Conservation (phyloP, 176 grass and related monocot species). For the Lolium rigidum region DNA sequence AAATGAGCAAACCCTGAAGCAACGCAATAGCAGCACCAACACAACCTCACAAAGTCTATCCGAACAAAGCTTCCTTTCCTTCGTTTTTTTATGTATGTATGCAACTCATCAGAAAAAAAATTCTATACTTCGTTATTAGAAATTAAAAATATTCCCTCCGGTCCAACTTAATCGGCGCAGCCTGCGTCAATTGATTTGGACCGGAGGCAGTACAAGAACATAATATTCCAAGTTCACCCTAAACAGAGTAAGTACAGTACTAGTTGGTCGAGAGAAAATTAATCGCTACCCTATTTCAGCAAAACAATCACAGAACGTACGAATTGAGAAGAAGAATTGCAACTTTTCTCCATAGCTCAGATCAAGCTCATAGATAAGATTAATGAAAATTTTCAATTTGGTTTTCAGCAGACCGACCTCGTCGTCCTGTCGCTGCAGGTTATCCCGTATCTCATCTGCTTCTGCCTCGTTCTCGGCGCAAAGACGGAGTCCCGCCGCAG, state of each 20-base stretch:
- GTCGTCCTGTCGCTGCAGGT: conserved; percentile 41
- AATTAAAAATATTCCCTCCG: background rate
- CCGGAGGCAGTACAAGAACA: background rate
- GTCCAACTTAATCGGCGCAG: too few species aligned
- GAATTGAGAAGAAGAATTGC: background rate
- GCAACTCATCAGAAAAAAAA: background rate
- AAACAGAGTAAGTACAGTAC: background rate
- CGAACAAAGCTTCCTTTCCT: background rate
- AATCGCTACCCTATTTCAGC: background rate
- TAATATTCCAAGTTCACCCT: background rate
- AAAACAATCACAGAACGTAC: background rate
- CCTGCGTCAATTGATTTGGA: too few species aligned
- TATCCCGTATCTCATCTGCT: conserved; percentile 37
- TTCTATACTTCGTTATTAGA: background rate
- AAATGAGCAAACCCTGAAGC: background rate
- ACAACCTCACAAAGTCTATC: background rate
- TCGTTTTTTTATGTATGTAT: background rate
- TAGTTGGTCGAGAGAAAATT: background rate
- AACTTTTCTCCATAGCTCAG: too few species aligned
- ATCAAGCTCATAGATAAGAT: too few species aligned
- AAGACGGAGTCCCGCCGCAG: background rate
- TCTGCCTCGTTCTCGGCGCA: background rate
- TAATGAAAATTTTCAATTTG: background rate
- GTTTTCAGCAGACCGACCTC: conserved; percentile 33
- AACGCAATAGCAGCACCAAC: background rate